Conservation (phyloP, 1,139 yeast species). For the Pichia kudriavzevii region DNA sequence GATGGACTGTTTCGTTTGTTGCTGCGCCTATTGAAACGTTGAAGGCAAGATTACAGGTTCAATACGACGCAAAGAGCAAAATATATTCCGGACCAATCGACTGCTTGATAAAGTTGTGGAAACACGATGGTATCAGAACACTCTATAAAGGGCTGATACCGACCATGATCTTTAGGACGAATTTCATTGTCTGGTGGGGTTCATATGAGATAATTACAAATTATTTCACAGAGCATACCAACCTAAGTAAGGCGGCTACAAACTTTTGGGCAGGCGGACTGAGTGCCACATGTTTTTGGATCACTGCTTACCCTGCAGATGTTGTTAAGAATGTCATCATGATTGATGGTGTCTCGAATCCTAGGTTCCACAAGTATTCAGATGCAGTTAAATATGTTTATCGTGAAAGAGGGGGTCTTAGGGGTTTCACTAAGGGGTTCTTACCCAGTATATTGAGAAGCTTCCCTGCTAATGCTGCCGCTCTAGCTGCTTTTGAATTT, state of each 20-base stretch:
- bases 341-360: conserved; percentile 69
- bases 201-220: conserved; percentile 73
- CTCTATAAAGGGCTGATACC: conserved; percentile 76
- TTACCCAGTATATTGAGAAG: conserved; percentile 66
- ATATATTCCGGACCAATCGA: conserved; percentile 73
- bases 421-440: conserved; percentile 74
- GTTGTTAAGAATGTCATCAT: conserved; percentile 82
- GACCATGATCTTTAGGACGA: conserved; percentile 81
- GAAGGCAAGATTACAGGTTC: conserved; percentile 83
- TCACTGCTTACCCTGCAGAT: conserved; percentile 83
- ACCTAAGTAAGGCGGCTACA: conserved; percentile 56
- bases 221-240: conserved; percentile 58
- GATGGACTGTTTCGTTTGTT: conserved; percentile 85
- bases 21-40: conserved; percentile 92
- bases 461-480: conserved; percentile 92
- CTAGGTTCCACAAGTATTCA: conserved; percentile 64
- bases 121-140: conserved; percentile 58
- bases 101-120: conserved; percentile 49
- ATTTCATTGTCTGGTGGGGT: conserved; percentile 93
- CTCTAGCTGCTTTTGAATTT: conserved; percentile 83
- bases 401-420: conserved; percentile 46
- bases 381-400: conserved; percentile 69
- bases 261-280: conserved; percentile 92
- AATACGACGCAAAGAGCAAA: conserved; percentile 70
- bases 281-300: conserved; percentile 82